Conservation (phyloP, 345 rosid species). For the Gossypium arboreum region DNA sequence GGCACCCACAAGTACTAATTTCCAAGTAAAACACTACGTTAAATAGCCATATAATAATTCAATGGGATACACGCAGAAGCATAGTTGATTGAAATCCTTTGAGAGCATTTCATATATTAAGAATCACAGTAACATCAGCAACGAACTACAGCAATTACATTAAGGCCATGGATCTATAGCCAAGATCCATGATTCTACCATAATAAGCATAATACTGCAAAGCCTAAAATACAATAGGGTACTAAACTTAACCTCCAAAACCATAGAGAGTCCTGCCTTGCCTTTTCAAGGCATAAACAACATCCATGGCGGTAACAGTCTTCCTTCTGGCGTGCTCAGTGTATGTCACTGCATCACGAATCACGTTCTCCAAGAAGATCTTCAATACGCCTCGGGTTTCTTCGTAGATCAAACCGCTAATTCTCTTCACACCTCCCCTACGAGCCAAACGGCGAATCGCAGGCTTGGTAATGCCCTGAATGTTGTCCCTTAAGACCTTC, state of each 20-base stretch:
- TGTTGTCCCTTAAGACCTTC: slow-evolving; percentile 14
- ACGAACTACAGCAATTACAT: neutral
- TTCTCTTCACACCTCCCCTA: slow-evolving; percentile 15
- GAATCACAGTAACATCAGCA: neutral
- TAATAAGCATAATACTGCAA: no score
- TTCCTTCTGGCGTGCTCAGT: slow-evolving; percentile 20
- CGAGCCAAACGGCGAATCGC: slow-evolving; percentile 21
- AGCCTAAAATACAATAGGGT: no score
- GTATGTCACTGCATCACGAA: slow-evolving; percentile 19
- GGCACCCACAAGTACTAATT: no score
- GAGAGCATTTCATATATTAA: no score
- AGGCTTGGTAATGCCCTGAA: slow-evolving; percentile 14
- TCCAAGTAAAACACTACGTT: no score
- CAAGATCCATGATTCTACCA: neutral
- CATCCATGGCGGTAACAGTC: slow-evolving; percentile 23
- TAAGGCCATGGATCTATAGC: neutral
- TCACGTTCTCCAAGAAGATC: slow-evolving; percentile 20
- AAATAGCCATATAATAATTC: no score
- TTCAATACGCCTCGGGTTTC: slow-evolving; percentile 17
- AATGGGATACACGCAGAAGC: neutral
- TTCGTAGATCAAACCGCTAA: slow-evolving; percentile 17
- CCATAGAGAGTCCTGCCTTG: slow-evolving; percentile 23
- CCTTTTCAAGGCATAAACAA: slow-evolving; percentile 19
- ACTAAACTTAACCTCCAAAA: slow-evolving; percentile 9
- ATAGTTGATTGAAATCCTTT: neutral